Conservation (phyloP, 1,139 yeast species). For the Yamadazyma buinensis region DNA sequence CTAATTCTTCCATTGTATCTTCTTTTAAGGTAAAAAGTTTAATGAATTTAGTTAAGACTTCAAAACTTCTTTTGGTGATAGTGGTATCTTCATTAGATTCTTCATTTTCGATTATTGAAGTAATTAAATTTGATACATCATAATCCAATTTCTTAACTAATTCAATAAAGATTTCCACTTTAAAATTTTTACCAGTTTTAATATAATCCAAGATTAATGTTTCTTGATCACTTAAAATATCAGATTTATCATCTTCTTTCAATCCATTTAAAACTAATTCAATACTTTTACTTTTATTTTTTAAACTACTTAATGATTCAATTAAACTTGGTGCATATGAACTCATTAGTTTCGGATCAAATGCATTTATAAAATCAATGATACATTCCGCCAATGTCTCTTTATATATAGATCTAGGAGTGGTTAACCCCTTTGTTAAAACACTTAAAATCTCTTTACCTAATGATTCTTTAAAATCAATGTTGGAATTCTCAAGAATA, state of each 20-base stretch:
- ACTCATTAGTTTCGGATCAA: constrained; percentile 1
- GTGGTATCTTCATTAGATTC: constrained; percentile 9
- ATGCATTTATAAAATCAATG: constrained; percentile 6
- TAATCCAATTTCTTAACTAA: constrained; percentile 1
- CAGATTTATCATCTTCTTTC: background rate
- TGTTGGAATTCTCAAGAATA: constrained; percentile 9
- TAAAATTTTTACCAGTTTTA: constrained; percentile 1
- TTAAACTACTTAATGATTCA: background rate
- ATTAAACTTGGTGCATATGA: constrained; percentile 1
- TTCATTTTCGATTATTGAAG: constrained; percentile 3
- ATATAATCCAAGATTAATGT: constrained; percentile 1
- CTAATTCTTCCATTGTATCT: constrained; percentile 3
- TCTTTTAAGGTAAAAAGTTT: background rate
- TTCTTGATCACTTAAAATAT: background rate
- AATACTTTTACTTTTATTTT: constrained; percentile 3
- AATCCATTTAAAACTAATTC: constrained; percentile 1
- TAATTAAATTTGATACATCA: constrained; percentile 2
- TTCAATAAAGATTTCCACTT: constrained; percentile 1
- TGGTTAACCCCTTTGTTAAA: constrained; percentile 17
- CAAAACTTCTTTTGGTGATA: constrained; percentile 4
- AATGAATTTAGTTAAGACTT: constrained; percentile 2
- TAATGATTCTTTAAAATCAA: constrained; percentile 16
- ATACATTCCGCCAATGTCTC: constrained; percentile 20
- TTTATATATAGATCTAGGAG: constrained; percentile 18
- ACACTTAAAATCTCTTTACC: constrained; percentile 17